Percentiles rank a stretch among this genome's conserved stretches.
phyloP scores from a whole-genome alignment of 2,329 filamentous ascomycete species.

The Colletotrichum caudatum region DNA sequence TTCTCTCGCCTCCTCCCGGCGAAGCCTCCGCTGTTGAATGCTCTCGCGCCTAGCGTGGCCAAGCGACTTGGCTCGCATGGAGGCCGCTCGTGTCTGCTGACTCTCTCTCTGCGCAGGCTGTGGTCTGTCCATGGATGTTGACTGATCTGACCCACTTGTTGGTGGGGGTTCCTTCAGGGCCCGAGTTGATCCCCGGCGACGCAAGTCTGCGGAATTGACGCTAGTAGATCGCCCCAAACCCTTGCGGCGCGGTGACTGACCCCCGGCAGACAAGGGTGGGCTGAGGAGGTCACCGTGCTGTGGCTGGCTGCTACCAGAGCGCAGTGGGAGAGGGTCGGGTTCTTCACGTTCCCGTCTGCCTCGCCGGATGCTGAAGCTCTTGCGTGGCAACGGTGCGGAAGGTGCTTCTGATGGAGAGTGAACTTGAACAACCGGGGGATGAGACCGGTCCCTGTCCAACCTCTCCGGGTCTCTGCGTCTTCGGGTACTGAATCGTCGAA shows the following conservation, averaged over 20 bases:
- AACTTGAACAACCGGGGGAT: constrained; percentile 81
- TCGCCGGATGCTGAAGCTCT: constrained; percentile 87
- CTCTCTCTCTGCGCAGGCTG: constrained; percentile 64
- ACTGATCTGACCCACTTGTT: constrained; percentile 85
- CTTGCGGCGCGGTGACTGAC: constrained; percentile 70
- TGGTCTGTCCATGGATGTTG: constrained; percentile 67
- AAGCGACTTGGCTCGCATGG: constrained; percentile 84
- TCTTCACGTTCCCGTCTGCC: constrained; percentile 67
- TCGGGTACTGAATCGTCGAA: constrained; percentile 92
- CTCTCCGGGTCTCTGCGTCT: constrained; percentile 76
- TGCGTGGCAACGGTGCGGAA: constrained; percentile 70
- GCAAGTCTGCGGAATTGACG: constrained; percentile 88
- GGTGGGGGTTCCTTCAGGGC: constrained; percentile 74
- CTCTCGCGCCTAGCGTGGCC: constrained; percentile 91
- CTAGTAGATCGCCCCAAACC: constrained; percentile 88
- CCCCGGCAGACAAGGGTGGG: constrained; percentile 75
- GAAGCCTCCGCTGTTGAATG: constrained; percentile 85
- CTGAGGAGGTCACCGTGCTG: constrained; percentile 84
- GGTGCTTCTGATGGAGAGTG: constrained; percentile 78
- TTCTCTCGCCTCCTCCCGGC: constrained; percentile 78
- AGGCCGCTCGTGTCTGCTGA: constrained; percentile 68
- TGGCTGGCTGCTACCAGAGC: constrained; percentile 72
- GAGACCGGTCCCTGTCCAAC: constrained; percentile 72
- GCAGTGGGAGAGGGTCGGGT: constrained; percentile 59
- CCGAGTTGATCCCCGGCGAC: constrained; percentile 67